Base-by-base conservation (phyloP, 192 early-diverging fungal species). In the Linnemannia zychae region DNA sequence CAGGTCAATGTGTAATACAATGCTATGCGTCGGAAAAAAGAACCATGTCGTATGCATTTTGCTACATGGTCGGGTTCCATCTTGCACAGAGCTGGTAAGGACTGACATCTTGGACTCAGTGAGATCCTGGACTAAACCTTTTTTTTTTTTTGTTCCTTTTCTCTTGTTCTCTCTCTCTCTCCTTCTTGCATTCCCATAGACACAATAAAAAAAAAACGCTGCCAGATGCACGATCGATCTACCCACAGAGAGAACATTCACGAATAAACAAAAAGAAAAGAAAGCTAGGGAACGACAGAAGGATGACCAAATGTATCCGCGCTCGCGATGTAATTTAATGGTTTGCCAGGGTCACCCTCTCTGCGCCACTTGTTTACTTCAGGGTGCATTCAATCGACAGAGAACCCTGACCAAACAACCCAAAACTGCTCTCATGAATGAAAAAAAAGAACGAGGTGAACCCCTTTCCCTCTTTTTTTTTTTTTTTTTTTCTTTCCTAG, bases 351-450 rank as follows among this genome's bases (percentile, higher is more conserved):
- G 40, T 44, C 40, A 44, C 40, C 40, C 9, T 44, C 9, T 44
- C 9, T 44, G 9, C 40, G 40, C 40, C 40, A 44, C 40, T 9
- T 44, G 3, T 44, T 44, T 44, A 6, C 9, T 44, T 44, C 40
- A 44, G 40, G n/a, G n/a, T n/a, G n/a, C n/a, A n/a, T n/a, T 44
- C 9, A 3, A 44, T 44, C 40, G 40, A 44, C 9, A 24, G n/a
- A n/a, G 52, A 63, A 63, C 57, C 57, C 57, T 63, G 57, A 63
- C 57, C 57, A 63, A 31, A n/a, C 24, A 31, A 63, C 24, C 28
- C 40, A 12, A 13, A 63, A 63, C 24, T 63, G 57, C 57, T 63
- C 57, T 15, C 57, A 57, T 24, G n/a, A 57, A 57, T 9, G 52
- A 57, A 24, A 57, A 15, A 31, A 1, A 63, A 63, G 40, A 44